Evolutionary conservation across 192 early-diverging fungal genomes (phyloP).

Genomic region (Podila minutissima): DNA sequence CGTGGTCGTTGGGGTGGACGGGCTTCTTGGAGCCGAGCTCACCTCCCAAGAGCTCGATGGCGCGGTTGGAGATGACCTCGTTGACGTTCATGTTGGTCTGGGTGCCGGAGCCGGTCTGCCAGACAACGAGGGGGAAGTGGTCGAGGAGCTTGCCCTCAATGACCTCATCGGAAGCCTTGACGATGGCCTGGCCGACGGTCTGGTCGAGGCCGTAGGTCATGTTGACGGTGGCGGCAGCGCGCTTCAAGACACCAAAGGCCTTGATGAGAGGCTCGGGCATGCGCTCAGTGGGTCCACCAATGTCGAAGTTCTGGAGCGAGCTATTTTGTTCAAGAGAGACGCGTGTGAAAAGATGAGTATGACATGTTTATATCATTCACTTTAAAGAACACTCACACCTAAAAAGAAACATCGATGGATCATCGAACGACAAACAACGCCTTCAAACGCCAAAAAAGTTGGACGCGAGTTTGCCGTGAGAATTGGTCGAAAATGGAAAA

Average conservation of each 20-base stretch:
- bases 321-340: constrained; percentile 41
- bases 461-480: background rate
- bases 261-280: constrained; percentile 97
- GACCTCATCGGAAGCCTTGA: constrained; percentile 91
- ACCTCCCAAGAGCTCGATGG: constrained; percentile 93
- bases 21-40: constrained; percentile 93
- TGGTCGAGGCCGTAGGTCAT: constrained; percentile 87
- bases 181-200: constrained; percentile 87
- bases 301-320: constrained; percentile 98
- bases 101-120: constrained; percentile 98
- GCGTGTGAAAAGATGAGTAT: background rate
- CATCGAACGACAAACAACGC: no score
- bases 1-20: constrained; percentile 99
- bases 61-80: constrained; percentile 98
- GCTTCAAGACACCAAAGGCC: constrained; percentile 96
- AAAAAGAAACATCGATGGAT: constrained; percentile 3
- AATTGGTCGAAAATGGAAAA: background rate
- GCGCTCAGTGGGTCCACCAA: constrained; percentile 89
- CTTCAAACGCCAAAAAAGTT: no score
- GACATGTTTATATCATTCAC: background rate
- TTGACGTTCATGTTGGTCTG: constrained; percentile 99
- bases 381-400: background rate
- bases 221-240: constrained; percentile 95
- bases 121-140: constrained; percentile 99
- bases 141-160: constrained; percentile 92